Base-by-base conservation (phyloP, 495 filamentous ascomycete genomes). In the Penicillium canescens region DNA sequence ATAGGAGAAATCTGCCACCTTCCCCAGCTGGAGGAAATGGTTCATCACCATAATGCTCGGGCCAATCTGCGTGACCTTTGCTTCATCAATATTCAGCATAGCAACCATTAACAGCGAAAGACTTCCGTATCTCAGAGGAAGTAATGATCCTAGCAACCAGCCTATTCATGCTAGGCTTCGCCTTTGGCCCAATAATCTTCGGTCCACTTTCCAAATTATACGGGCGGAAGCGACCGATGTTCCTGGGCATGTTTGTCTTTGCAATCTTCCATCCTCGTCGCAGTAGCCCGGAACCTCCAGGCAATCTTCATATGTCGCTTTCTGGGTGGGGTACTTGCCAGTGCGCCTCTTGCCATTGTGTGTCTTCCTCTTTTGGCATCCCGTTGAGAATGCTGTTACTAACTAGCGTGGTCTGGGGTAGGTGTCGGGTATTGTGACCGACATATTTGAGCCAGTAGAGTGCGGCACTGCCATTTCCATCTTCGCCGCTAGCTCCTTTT, bases 201-300 rank as follows among this genome's bases (percentile, higher is more conserved):
- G 80, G 76, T 1, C 91, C 91, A 0, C 62, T 91, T 6, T 91
- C 86, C 13, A 90, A 95, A 61, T 67, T 93, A n/a, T 83, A 81
- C 57, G 90, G 91, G 16, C 81, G 90, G 37, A 78, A 76, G 43
- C 44, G 46, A 21, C 82, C 82, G 12, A 56, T 86, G 2, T 75
- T 81, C 54, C 44, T 73, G n/a, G 80, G 80, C 14, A 71, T 77
- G 52, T 46, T 72, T 35, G 34, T 72, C 44, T 83, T 85, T 52
- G 65, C 68, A 11, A 73, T 83, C 54, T 84, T 85, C 59, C 72
- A 82, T 86, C 18, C 77, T 78, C 10, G 73, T 80, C 13, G 82
- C 78, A 4, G 72, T 84, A 11, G 81, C 78, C 0, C 64, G 71
- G 26, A 85, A 86, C 54, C 26, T 82, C 0, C 48, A 70, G 37